A percentile compares a stretch with the other conserved stretches of the same genome.
Evolutionary conservation across 306 rosid species (phyloP).

Genomic region (Vigna hirtella): DNA sequence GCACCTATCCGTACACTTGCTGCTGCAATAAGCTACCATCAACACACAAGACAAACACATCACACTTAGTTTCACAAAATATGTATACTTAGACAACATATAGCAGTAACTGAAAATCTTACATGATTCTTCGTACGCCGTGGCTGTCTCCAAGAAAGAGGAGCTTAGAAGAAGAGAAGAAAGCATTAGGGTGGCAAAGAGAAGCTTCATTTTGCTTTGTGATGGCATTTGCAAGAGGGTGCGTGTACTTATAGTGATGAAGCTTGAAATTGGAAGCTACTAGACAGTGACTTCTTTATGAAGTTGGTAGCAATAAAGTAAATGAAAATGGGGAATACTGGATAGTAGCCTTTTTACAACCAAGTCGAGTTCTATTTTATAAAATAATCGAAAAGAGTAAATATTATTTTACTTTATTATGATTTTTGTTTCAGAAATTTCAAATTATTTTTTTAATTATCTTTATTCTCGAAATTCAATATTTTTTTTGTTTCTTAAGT

Average conservation of each 20-base stretch:
- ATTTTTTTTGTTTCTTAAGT: too few relatives aligned
- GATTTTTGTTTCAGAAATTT: too few relatives aligned
- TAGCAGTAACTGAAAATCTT: conserved; percentile 10
- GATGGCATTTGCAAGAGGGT: conserved; percentile 15
- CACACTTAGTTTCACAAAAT: not conserved
- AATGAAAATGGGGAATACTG: not conserved
- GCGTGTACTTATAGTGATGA: conserved; percentile 32
- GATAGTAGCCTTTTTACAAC: not conserved
- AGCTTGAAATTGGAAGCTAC: not conserved
- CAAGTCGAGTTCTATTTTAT: too few relatives aligned
- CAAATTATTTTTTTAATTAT: too few relatives aligned
- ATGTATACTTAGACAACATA: not conserved
- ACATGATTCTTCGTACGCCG: conserved; percentile 50
- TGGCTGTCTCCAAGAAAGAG: conserved; percentile 50
- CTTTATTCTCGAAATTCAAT: too few relatives aligned
- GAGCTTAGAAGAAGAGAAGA: conserved; percentile 62
- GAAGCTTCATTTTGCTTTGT: conserved; percentile 53
- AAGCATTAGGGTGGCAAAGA: conserved; percentile 46
- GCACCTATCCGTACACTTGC: conserved; percentile 65
- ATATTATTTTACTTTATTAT: too few relatives aligned
- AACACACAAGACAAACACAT: not conserved
- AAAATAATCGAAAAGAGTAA: too few relatives aligned
- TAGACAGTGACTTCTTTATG: not conserved
- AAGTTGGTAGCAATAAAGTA: not conserved
- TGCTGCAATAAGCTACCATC: conserved; percentile 51